Evolutionary conservation across 2,329 filamentous ascomycete species (phyloP).

Genomic region (Westerdykella aurantiaca): DNA sequence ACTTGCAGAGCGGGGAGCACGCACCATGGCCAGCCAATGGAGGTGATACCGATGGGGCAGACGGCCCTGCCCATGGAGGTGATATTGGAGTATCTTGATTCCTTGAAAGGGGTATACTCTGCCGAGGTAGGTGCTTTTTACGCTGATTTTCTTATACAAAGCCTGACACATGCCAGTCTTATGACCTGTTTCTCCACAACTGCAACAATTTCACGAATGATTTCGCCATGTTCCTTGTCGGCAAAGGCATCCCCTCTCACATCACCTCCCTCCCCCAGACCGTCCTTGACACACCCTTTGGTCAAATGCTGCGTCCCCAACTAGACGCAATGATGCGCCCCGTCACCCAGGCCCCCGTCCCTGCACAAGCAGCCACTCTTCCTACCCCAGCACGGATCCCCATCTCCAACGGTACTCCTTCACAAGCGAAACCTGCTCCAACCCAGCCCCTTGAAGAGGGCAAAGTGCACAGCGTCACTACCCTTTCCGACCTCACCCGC

Average conservation of each 20-base stretch:
- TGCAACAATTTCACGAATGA: slow-evolving; percentile 98
- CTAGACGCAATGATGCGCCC: slow-evolving; percentile 60
- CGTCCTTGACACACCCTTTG: slow-evolving; percentile 80
- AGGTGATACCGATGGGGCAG: slow-evolving; percentile 66
- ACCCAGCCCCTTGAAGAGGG: slow-evolving; percentile 29
- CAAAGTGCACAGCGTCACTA: slow-evolving; percentile 58
- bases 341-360: slow-evolving; percentile 54
- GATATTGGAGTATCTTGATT: slow-evolving; percentile 81
- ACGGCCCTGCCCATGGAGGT: slow-evolving; percentile 76
- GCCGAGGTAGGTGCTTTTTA: slow-evolving; percentile 52
- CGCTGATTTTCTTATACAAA: neutral
- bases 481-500: slow-evolving; percentile 54
- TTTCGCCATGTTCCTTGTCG: slow-evolving; percentile 80
- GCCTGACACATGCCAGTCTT: slow-evolving; percentile 48
- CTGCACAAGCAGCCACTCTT: slow-evolving; percentile 20
- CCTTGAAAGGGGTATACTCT: slow-evolving; percentile 75
- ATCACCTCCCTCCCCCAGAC: slow-evolving; percentile 80
- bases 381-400: neutral
- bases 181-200: slow-evolving; percentile 85
- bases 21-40: slow-evolving; percentile 79
- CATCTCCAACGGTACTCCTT: slow-evolving; percentile 1
- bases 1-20: slow-evolving; percentile 73
- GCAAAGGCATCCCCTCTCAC: slow-evolving; percentile 79
- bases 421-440: slow-evolving; percentile 6
- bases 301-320: slow-evolving; percentile 78